A percentile compares a stretch with the other conserved stretches of the same genome.
phyloP scores from a whole-genome alignment of 148 eudicot species.

The Selenicereus undatus region DNA sequence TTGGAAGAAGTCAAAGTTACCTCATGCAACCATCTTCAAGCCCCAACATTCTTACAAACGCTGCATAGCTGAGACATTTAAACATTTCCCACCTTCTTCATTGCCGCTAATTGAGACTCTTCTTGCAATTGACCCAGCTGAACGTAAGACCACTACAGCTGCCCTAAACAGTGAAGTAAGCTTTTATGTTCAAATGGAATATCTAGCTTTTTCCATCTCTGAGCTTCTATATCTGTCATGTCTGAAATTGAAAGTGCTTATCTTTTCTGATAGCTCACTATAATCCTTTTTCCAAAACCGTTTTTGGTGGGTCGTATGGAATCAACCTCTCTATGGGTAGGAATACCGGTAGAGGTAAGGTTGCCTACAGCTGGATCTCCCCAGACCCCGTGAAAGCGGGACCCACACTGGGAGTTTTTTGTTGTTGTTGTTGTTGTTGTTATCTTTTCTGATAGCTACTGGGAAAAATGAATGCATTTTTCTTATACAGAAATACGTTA shows the following conservation, averaged over 20 bases:
- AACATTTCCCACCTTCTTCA: conserved; percentile 75
- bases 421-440: too few relatives aligned
- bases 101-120: conserved; percentile 70
- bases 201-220: conserved; percentile 11
- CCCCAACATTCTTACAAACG: conserved; percentile 80
- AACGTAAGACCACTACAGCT: conserved; percentile 70
- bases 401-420: too few relatives aligned
- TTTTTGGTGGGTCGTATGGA: too few relatives aligned
- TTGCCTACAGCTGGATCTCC: too few relatives aligned
- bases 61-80: conserved; percentile 68
- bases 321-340: too few relatives aligned
- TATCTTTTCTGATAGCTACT: neutral
- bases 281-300: too few relatives aligned
- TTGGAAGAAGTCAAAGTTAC: conserved; percentile 79
- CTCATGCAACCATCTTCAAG: conserved; percentile 78
- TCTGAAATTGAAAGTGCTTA: neutral
- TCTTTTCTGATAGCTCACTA: too few relatives aligned
- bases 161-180: conserved; percentile 78
- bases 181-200: conserved; percentile 8
- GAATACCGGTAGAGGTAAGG: too few relatives aligned
- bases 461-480: too few relatives aligned
- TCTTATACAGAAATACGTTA: neutral
- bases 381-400: too few relatives aligned
- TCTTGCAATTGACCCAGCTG: conserved; percentile 72
- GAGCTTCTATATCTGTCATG: neutral